A percentile compares a stretch with the other conserved stretches of the same genome.
Conservation (phyloP, 2,329 filamentous ascomycete genomes). For the Colletotrichum spinosum region DNA sequence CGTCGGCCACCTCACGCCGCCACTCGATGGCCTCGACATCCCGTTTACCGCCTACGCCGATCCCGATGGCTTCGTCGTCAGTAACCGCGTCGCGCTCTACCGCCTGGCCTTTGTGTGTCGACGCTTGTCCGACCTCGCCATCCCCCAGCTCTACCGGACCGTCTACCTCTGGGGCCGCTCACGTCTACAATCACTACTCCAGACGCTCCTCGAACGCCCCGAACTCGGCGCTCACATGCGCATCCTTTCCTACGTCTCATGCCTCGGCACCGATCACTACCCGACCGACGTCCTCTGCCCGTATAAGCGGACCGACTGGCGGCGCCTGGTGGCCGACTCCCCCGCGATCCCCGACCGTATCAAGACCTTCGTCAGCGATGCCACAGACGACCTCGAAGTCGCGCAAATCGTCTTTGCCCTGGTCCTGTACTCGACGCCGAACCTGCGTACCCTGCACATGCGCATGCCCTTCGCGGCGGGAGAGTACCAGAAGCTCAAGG, state of each 20-base stretch:
- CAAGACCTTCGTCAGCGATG: constrained; percentile 27
- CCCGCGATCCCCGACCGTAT: constrained; percentile 26
- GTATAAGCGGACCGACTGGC: constrained; percentile 36
- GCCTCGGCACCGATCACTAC: constrained; percentile 33
- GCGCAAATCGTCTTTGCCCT: constrained; percentile 35
- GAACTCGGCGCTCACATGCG: constrained; percentile 34
- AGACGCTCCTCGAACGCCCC: constrained; percentile 34
- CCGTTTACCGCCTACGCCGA: constrained; percentile 34
- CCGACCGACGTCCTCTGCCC: constrained; percentile 31
- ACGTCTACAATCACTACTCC: constrained; percentile 32
- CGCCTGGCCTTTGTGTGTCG: constrained; percentile 34
- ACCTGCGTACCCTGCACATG: constrained; percentile 31
- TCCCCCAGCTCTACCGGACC: constrained; percentile 30
- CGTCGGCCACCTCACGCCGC: constrained; percentile 33
- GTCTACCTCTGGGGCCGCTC: constrained; percentile 36
- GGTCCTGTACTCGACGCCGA: constrained; percentile 34
- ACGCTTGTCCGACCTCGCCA: constrained; percentile 29
- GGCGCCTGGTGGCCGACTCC: constrained; percentile 27
- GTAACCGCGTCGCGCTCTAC: constrained; percentile 30
- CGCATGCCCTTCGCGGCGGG: constrained; percentile 35
- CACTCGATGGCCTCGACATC: constrained; percentile 34
- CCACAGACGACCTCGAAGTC: constrained; percentile 28
- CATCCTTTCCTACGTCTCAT: constrained; percentile 34
- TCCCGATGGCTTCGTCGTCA: constrained; percentile 34
- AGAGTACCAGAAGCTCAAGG: constrained; percentile 36